Evolutionary conservation across 208 protist species (phyloP).

Genomic region (Trypanosoma mega): DNA sequence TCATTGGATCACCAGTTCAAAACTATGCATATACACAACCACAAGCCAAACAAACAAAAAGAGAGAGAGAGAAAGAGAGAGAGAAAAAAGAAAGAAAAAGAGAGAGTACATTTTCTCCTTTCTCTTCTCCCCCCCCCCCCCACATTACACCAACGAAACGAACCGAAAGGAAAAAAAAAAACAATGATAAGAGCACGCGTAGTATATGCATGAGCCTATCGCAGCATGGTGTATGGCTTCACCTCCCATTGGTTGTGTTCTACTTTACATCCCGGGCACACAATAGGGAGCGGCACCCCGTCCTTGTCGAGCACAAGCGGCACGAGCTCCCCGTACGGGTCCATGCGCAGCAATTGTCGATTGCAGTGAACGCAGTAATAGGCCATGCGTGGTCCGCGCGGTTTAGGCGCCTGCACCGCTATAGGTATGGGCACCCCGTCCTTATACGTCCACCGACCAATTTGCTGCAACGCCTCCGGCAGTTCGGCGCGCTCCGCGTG

Average conservation of each 20-base stretch:
- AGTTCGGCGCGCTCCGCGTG: not conserved
- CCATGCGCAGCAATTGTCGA: conserved; percentile 68
- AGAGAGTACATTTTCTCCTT: no score
- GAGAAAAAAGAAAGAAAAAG: not conserved
- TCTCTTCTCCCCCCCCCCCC: no score
- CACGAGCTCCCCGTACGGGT: conserved; percentile 76
- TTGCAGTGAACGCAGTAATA: conserved; percentile 77
- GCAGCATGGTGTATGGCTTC: conserved; percentile 34
- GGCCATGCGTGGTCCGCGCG: conserved; percentile 22
- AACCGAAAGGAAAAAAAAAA: conserved; percentile 1
- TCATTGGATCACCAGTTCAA: no score
- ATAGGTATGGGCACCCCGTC: conserved; percentile 8
- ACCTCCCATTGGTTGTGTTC: conserved; percentile 71
- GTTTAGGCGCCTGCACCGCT: not conserved
- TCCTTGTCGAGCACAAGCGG: conserved; percentile 67
- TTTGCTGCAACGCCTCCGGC: conserved; percentile 21
- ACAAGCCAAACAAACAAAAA: no score
- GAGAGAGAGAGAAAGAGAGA: not conserved
- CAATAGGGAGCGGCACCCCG: conserved; percentile 62
- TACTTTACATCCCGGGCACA: conserved; percentile 76
- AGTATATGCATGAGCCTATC: not conserved
- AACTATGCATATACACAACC: no score
- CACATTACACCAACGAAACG: no score
- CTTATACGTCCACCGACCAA: conserved; percentile 19
- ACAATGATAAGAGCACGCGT: not conserved